Evolutionary conservation across 1,284 basidiomycete species (phyloP), one percentile per base, ranked within the genome.

Genomic region (Ustilago esculenta): DNA sequence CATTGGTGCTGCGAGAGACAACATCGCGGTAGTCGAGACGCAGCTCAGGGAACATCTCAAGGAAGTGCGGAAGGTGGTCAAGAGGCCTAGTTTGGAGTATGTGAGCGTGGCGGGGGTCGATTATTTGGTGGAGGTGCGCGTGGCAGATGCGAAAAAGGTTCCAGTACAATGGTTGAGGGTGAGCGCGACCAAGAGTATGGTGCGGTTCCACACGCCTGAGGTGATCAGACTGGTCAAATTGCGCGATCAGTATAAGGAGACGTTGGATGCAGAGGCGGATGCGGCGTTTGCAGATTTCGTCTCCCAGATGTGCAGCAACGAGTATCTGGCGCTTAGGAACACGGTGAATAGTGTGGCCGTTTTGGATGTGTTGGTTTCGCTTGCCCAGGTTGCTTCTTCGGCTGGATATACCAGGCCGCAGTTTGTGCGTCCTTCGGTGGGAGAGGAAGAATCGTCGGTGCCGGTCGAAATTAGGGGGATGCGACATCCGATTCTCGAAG

Each of bases 171-270:
- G 94, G 94, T 84, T 88, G 41, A 84, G 90, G 33, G 85, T 94
- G 44, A 91, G 88, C 32, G 88, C 66, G 37, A 97, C 94, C 1
- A 94, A 90, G 81, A 84, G 84, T 17, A 84, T 86, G 23, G 87
- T 88, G 41, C 87, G 95, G n/a, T 97, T 91, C 81, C 90, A 90
- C 48, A 89, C 92, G 0, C 92, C 93, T 0, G 85, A 86, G 25
- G 86, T 92, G 17, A 86, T 87, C 46, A 82, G 84, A 17, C 87
- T 91, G 82, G 81, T 90, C 1, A 86, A 90, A 66, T 88, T 92
- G 74, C 87, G 90, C 34, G 88, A 91, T 34, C 92, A 89, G 76
- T 88, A 87, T 59, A 87, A 87, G 67, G 95, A 98, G 82, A 87
- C 85, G 3, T 86, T 95, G 0, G 85, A 88, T 45, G 87, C 85